Conservation (phyloP, 2,329 filamentous ascomycete genomes). For the Fusarium mangiferae region DNA sequence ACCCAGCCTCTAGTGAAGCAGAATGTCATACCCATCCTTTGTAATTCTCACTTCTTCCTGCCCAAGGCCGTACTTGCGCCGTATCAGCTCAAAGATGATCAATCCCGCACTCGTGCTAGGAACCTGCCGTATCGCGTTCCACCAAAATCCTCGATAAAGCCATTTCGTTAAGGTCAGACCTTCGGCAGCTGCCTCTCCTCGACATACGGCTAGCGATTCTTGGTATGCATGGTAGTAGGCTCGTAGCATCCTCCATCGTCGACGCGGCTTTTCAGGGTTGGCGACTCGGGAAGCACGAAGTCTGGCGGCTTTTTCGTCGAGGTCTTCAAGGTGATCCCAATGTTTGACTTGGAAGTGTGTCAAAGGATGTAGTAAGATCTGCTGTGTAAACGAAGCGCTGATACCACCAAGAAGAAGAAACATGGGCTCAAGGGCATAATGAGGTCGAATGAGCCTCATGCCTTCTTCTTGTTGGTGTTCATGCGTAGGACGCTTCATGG, state of each 20-base stretch:
- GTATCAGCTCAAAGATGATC: constrained; percentile 81
- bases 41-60: constrained; percentile 72
- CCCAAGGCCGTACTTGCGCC: constrained; percentile 75
- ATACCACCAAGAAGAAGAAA: constrained; percentile 77
- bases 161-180: constrained; percentile 68
- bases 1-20: constrained; percentile 55
- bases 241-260: constrained; percentile 64
- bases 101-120: constrained; percentile 81
- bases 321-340: constrained; percentile 76
- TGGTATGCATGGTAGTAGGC: constrained; percentile 78
- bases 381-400: constrained; percentile 74
- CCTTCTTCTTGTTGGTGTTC: constrained; percentile 39
- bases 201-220: constrained; percentile 72
- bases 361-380: constrained; percentile 76
- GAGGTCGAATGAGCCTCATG: constrained; percentile 70
- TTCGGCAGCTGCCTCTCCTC: constrained; percentile 64
- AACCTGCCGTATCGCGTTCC: constrained; percentile 77
- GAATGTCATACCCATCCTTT: constrained; percentile 77
- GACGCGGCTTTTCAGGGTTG: constrained; percentile 48
- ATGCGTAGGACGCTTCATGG: constrained; percentile 55
- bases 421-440: constrained; percentile 78
- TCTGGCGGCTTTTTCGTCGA: constrained; percentile 69
- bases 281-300: constrained; percentile 51
- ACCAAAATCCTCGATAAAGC: constrained; percentile 78
- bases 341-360: constrained; percentile 77